Evolutionary conservation across 306 rosid species (phyloP), one percentile per base, ranked within the genome.

Genomic region (Hippophae rhamnoides): DNA sequence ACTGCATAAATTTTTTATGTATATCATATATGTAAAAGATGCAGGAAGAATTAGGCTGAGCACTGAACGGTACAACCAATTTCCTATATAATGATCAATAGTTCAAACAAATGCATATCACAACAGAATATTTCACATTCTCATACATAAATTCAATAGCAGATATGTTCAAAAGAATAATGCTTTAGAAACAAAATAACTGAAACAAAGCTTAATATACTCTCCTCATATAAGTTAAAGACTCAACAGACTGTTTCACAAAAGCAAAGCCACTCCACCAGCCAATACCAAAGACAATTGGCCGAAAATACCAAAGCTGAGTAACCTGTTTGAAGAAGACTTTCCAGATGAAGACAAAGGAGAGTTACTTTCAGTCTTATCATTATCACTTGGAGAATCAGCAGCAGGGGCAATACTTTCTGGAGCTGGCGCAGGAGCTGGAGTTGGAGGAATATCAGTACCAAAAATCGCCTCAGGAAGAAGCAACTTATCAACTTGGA

Each of bases 381-480:
- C 47, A 14, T 47, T 57, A 13, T 60, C 71, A 25, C 62, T 47
- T 9, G 93, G 96, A 69, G 84, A 47, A 73, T 92, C 99, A 7
- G 96, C 96, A 26, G 76, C 88, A 0, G 99, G 96, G 1, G 90
- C 79, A 49, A 68, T 27, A 31, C 38, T 31, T 0, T 71, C 81
- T 0, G 96, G 96, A 50, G 88, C 74, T 0, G 96, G 99, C 10
- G 90, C 87, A 18, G 96, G 99, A n/a, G 96, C 96, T 0, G 86
- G 73, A 0, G 76, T 61, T 7, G 94, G 99, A 53, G 96, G 95
- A 4, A 88, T 80, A 55, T 88, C 82, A 13, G 89, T 88, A 13
- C 96, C 96, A 13, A 92, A 92, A 53, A 92, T 83, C 13, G 95
- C 88, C 75, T 82, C 94, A 0, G 99, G 99, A 23, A 92, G 88